Conservation (phyloP, 768 basidiomycete genomes). For the Tylopilus rubrobrunneus region DNA sequence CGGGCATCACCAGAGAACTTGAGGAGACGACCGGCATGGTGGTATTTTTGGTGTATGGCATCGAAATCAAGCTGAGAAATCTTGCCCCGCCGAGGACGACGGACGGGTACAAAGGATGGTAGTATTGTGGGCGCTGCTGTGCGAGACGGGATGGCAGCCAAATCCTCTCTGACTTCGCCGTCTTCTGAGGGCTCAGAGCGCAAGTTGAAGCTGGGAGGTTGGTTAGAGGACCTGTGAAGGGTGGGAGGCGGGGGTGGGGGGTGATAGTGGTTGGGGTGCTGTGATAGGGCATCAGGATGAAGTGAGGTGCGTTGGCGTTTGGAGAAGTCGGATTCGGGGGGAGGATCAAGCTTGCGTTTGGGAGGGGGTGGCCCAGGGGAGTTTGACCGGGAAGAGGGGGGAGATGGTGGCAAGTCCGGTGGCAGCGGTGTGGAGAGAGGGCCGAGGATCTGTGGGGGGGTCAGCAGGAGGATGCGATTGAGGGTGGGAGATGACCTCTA, state of each 20-base stretch:
- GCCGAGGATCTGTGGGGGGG: constrained; percentile 37
- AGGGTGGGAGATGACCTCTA: constrained; percentile 33
- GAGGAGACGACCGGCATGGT: constrained; percentile 64
- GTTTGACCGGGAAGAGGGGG: constrained; percentile 41
- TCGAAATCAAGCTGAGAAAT: constrained; percentile 48
- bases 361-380: constrained; percentile 34
- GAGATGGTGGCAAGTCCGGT: constrained; percentile 42
- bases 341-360: constrained; percentile 38
- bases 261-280: constrained; percentile 29
- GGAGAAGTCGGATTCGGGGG: constrained; percentile 23
- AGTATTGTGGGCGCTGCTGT: constrained; percentile 30
- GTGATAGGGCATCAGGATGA: constrained; percentile 24
- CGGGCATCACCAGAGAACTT: constrained; percentile 84
- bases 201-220: constrained; percentile 20
- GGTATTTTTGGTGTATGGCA: constrained; percentile 64
- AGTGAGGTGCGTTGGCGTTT: constrained; percentile 32
- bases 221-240: constrained; percentile 21
- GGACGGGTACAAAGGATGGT: constrained; percentile 49
- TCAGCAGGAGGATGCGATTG: constrained; percentile 15
- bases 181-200: constrained; percentile 44
- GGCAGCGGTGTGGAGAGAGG: constrained; percentile 39
- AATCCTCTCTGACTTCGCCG: constrained; percentile 44
- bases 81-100: constrained; percentile 63
- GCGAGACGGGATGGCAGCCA: constrained; percentile 17
- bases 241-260: constrained; percentile 21